These are phyloP conservation scores for Hortaea werneckii DNA, from an alignment of 2,329 filamentous ascomycete species.

Conservation along the genomic window DNA sequence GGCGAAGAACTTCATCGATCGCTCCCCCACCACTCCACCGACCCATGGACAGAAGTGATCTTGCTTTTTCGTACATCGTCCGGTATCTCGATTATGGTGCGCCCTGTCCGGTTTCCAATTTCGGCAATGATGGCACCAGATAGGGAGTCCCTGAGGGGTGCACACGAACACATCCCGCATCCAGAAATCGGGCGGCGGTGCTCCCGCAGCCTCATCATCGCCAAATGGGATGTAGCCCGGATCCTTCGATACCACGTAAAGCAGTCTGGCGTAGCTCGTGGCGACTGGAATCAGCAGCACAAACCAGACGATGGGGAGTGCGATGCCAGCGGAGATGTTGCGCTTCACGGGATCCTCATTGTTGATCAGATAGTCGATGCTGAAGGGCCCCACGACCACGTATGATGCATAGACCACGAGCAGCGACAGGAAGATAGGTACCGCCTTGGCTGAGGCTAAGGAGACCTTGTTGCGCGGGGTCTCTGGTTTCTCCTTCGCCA, in stretches of 20 bases:
- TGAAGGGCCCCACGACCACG: conserved; percentile 31
- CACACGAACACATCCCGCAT: conserved; percentile 76
- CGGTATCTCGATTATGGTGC: conserved; percentile 76
- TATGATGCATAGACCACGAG: conserved; percentile 22
- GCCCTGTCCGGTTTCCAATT: conserved; percentile 83
- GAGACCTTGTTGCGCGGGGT: conserved; percentile 5
- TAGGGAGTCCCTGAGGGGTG: conserved; percentile 70
- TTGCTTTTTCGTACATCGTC: conserved; percentile 69
- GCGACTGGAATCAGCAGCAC: conserved; percentile 59
- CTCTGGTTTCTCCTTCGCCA: not conserved
- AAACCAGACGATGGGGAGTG: conserved; percentile 63
- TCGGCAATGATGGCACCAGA: conserved; percentile 74
- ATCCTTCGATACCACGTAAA: conserved; percentile 56
- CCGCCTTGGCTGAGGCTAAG: conserved; percentile 17
- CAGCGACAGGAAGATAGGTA: conserved; percentile 19
- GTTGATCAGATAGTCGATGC: conserved; percentile 59
- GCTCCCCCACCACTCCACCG: conserved; percentile 79
- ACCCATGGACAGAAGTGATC: conserved; percentile 92
- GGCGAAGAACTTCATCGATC: conserved; percentile 77
- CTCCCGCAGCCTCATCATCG: conserved; percentile 10
- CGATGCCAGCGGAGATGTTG: conserved; percentile 51
- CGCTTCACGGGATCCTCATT: conserved; percentile 26
- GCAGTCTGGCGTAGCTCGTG: conserved; percentile 59
- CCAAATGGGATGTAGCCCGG: conserved; percentile 53
- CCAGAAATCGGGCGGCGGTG: conserved; percentile 60